Percentiles rank a stretch among this genome's conserved stretches.
phyloP scores from a whole-genome alignment of 202 grass and related monocot species.

The Bolboschoenoplectus hybrid region DNA sequence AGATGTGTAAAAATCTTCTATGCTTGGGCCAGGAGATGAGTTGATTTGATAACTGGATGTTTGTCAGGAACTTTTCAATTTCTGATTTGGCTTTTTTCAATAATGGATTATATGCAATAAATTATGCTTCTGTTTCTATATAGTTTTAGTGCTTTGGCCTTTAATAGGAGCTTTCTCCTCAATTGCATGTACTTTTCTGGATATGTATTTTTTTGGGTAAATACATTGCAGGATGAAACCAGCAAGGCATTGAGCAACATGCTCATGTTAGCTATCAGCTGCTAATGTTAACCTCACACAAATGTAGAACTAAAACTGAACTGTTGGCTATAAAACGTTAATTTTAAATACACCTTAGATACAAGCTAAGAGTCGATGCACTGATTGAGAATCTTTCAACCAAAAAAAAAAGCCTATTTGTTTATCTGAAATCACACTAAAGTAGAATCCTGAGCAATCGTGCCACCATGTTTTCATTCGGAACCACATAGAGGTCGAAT shows the following conservation, averaged over 20 bases:
- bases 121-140: background rate
- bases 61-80: slow-evolving; percentile 4
- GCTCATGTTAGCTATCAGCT: background rate
- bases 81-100: background rate
- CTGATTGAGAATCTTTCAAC: background rate
- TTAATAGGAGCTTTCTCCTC: background rate
- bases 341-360: background rate
- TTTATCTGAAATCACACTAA: background rate
- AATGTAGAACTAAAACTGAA: background rate
- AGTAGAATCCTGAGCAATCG: background rate
- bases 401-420: background rate
- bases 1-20: background rate
- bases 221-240: too few species aligned
- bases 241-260: background rate
- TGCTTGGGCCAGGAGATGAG: background rate
- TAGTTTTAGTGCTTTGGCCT: background rate
- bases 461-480: background rate
- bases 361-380: background rate
- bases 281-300: background rate
- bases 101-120: background rate
- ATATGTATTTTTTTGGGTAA: background rate
- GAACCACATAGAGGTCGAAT: background rate
- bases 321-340: background rate
- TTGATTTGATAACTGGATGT: background rate
- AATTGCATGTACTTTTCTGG: background rate